Base-by-base conservation (phyloP, 129 eudicot species). In the Rutidosis leptorrhynchoides region DNA sequence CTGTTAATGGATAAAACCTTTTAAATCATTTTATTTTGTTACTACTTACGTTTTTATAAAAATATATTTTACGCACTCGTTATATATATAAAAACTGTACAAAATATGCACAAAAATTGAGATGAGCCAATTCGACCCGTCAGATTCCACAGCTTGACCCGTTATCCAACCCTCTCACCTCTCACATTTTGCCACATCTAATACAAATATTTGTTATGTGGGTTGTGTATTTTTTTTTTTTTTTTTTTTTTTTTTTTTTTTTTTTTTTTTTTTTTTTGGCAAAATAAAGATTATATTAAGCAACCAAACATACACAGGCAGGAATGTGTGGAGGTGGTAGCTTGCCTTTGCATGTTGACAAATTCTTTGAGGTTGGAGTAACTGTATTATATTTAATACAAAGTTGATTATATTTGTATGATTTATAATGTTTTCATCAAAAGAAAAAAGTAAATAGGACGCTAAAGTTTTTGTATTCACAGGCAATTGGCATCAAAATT, bases 321-420 rank as follows among this genome's bases (percentile, higher is more conserved):
- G n/a, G 95, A 73, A 75, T 92, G 77, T 72, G 98, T 74, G 98
- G 98, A 76, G 98, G 98, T 53, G 95, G 98, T 58, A 83, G 91
- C 78, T 82, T 92, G 75, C 95, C 98, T 32, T 60, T 79, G 56
- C 88, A 88, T 80, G 81, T 92, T 32, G 98, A 92, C 87, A 85
- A 25, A 61, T 92, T 92, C 70, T 92, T 83, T 68, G 98, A 92
- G 98, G 98, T 91, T 63, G 79, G 29, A 46, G 70, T 55, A 62
- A 52, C 0, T 75, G 16, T 54, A 48, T 29, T 64, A 20, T 81
- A 2, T 26, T 40, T 32, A 30, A 42, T 79, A 25, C 69, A 46
- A 58, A 24, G 45, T 62, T 67, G 48, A n/a, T n/a, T n/a, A n/a
- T n/a, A n/a, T n/a, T n/a, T n/a, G n/a, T n/a, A n/a, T n/a, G n/a